Conservation (phyloP, 768 basidiomycete genomes). For the Pleurotus cornucopiae region DNA sequence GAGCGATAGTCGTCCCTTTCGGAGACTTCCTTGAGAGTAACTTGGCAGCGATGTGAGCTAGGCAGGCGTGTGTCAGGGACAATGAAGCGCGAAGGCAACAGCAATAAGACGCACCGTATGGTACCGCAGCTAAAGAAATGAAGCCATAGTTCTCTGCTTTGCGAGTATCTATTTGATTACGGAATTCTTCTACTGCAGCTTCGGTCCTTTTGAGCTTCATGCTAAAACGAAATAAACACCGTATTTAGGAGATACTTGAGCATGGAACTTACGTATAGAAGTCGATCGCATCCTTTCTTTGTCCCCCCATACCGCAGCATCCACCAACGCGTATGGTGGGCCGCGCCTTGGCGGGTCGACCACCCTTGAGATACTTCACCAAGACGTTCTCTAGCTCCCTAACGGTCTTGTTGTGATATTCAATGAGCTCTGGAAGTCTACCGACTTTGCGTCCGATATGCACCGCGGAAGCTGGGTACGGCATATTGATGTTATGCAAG, state of each 20-base stretch:
- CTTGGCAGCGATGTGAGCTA: slow-evolving; percentile 66
- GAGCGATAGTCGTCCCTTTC: slow-evolving; percentile 55
- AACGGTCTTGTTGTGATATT: slow-evolving; percentile 74
- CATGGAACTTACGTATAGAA: slow-evolving; percentile 52
- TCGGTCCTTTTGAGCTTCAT: slow-evolving; percentile 41
- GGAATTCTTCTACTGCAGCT: slow-evolving; percentile 51
- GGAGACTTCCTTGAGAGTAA: slow-evolving; percentile 53
- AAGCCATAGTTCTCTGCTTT: slow-evolving; percentile 76
- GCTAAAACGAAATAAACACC: slow-evolving; percentile 10
- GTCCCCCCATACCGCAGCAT: slow-evolving; percentile 64
- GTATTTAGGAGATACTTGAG: neutral
- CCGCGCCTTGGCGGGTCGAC: slow-evolving; percentile 56
- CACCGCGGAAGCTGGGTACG: slow-evolving; percentile 71
- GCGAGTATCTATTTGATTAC: slow-evolving; percentile 50
- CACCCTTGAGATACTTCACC: slow-evolving; percentile 69
- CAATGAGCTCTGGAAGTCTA: slow-evolving; percentile 71
- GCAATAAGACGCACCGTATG: slow-evolving; percentile 29
- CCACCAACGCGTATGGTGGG: slow-evolving; percentile 69
- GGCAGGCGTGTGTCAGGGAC: neutral
- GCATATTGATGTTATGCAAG: slow-evolving; percentile 51
- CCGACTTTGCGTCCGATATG: slow-evolving; percentile 72
- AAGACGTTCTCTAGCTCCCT: slow-evolving; percentile 70
- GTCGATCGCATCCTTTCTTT: slow-evolving; percentile 73
- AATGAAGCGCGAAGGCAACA: too few species aligned
- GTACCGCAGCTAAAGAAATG: slow-evolving; percentile 67